Evolutionary conservation across 208 protist genomes (phyloP).

Genomic region (Crithidia brevicula): DNA sequence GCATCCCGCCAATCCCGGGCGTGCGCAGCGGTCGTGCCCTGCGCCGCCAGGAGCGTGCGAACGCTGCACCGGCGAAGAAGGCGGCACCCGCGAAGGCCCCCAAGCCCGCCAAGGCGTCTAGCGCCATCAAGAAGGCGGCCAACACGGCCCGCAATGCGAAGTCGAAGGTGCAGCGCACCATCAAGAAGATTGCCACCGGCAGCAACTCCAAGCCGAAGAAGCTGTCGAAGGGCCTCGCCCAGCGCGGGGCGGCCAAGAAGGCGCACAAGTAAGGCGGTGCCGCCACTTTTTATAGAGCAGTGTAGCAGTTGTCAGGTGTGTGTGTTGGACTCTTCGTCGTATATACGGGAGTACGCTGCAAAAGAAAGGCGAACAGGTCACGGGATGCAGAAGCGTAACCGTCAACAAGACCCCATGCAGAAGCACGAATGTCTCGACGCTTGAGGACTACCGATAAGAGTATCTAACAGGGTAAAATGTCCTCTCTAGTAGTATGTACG

Average conservation of each 20-base stretch:
- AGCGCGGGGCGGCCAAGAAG: conserved; percentile 11
- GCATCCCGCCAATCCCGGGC: conserved; percentile 36
- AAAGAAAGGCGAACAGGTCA: too few relatives aligned
- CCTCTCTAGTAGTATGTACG: too few relatives aligned
- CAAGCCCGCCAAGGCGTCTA: conserved; percentile 12
- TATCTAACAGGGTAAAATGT: too few relatives aligned
- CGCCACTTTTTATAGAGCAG: background rate
- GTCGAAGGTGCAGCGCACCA: conserved; percentile 3
- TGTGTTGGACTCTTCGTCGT: too few relatives aligned
- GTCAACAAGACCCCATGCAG: too few relatives aligned
- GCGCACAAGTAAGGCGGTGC: conserved; percentile 6
- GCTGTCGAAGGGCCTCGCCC: conserved; percentile 5
- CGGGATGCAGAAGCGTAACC: too few relatives aligned
- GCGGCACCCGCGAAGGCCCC: background rate
- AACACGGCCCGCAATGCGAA: conserved; percentile 12
- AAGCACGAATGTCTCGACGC: too few relatives aligned
- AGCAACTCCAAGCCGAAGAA: conserved; percentile 9
- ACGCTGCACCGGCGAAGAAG: conserved; percentile 24
- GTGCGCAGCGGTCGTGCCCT: conserved; percentile 32
- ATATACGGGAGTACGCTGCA: too few relatives aligned
- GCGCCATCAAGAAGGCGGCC: conserved; percentile 13
- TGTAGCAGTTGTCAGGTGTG: background rate
- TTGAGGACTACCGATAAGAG: too few relatives aligned
- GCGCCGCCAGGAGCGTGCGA: conserved; percentile 26
- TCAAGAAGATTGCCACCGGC: background rate